Conservation (phyloP, 2,329 filamentous ascomycete species). For the Peltaster fructicola region DNA sequence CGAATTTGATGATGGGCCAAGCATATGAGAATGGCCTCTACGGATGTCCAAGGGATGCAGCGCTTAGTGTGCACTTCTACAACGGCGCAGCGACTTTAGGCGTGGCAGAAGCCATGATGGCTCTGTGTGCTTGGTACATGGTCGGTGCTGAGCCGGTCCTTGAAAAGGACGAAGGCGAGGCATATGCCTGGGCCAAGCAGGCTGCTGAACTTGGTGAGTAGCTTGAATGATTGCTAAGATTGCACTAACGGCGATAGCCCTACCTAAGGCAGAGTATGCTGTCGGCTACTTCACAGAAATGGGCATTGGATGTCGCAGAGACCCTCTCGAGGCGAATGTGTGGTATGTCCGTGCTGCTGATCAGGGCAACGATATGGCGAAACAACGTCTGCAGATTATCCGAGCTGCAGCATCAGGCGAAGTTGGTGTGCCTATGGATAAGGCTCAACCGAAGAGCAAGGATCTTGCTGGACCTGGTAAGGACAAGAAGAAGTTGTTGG, state of each 20-base stretch:
- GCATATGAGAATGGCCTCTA: constrained; percentile 88
- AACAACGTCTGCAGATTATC: constrained; percentile 72
- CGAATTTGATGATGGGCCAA: constrained; percentile 78
- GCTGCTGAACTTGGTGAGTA: constrained; percentile 69
- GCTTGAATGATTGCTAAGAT: constrained; percentile 4
- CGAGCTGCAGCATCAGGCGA: constrained; percentile 55
- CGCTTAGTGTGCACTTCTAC: constrained; percentile 92
- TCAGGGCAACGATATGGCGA: constrained; percentile 75
- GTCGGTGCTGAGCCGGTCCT: constrained; percentile 81
- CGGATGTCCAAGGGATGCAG: constrained; percentile 75
- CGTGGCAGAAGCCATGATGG: constrained; percentile 87
- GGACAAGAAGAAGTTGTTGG: constrained; percentile 15
- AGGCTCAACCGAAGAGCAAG: constrained; percentile 15
- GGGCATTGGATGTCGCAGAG: constrained; percentile 87
- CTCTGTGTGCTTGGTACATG: constrained; percentile 95
- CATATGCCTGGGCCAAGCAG: constrained; percentile 85
- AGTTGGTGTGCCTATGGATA: constrained; percentile 15
- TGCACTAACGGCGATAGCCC: constrained; percentile 28
- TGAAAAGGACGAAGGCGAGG: constrained; percentile 89
- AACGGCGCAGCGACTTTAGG: constrained; percentile 75
- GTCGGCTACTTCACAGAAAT: constrained; percentile 96
- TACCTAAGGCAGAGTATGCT: constrained; percentile 66
- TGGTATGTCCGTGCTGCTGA: constrained; percentile 97
- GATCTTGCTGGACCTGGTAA: constrained; percentile 12
- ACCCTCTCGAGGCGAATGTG: constrained; percentile 90